phyloP scores from a whole-genome alignment of 768 basidiomycete species.

The Thelephora aurantiotincta region DNA sequence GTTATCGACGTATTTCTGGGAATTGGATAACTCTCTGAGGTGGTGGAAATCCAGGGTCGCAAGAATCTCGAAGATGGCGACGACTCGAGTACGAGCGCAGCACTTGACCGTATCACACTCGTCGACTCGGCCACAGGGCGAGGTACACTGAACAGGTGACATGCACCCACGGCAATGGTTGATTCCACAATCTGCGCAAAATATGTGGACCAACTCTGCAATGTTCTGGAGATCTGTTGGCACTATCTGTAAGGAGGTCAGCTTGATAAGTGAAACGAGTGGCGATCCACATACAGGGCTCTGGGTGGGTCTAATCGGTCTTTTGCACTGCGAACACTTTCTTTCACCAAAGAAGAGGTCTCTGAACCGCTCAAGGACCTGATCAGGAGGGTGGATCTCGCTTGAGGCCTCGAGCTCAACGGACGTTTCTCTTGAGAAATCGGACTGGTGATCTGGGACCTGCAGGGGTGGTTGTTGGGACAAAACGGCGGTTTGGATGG shows the following conservation, averaged over 20 bases:
- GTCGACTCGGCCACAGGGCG: slow-evolving; percentile 18
- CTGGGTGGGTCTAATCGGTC: slow-evolving; percentile 22
- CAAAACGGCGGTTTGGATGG: no score
- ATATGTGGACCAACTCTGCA: slow-evolving; percentile 26
- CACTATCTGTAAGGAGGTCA: no score
- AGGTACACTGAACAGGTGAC: slow-evolving; percentile 21
- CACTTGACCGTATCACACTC: slow-evolving; percentile 25
- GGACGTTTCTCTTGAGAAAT: no score
- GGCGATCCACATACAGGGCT: slow-evolving; percentile 24
- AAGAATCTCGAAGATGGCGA: slow-evolving; percentile 36
- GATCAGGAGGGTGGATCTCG: slow-evolving; percentile 15
- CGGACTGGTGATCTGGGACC: no score
- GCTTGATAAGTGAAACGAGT: neutral
- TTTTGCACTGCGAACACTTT: slow-evolving; percentile 24
- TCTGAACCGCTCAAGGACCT: slow-evolving; percentile 19
- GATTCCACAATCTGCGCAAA: slow-evolving; percentile 27
- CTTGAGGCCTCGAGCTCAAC: no score
- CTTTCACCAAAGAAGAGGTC: slow-evolving; percentile 22
- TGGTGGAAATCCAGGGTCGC: slow-evolving; percentile 35
- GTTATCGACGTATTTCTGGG: slow-evolving; percentile 23
- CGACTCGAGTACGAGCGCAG: slow-evolving; percentile 31
- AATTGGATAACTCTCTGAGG: slow-evolving; percentile 24
- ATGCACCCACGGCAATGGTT: slow-evolving; percentile 39
- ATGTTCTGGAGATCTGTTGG: slow-evolving; percentile 12
- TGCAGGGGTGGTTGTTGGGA: no score